A percentile compares a stretch with the other conserved stretches of the same genome.
Conservation (phyloP, 192 early-diverging fungal species). For the Phlyctochytrium arcticum region DNA sequence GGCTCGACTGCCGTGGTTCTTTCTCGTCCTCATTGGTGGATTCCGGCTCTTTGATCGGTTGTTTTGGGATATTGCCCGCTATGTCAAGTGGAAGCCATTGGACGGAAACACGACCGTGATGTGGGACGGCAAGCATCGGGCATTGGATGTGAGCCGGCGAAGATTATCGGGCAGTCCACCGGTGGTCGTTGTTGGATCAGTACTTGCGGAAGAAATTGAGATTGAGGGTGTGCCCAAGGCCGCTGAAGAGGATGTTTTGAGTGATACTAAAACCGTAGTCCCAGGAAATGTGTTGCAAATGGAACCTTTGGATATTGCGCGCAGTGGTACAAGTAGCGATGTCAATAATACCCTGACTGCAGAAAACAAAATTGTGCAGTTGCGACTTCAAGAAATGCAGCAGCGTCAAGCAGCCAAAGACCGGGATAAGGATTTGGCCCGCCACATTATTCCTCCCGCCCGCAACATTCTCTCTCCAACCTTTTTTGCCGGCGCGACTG, state of each 20-base stretch:
- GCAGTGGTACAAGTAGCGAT: too few relatives aligned
- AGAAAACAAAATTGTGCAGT: not conserved
- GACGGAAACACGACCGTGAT: not conserved
- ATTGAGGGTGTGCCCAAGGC: not conserved
- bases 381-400: too few relatives aligned
- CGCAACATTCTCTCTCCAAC: constrained; percentile 5
- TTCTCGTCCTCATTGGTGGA: constrained; percentile 25
- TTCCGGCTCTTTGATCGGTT: constrained; percentile 14
- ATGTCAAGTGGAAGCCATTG: not conserved
- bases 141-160: not conserved
- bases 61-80: not conserved
- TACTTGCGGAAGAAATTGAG: not conserved
- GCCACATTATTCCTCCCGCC: not conserved
- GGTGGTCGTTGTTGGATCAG: not conserved
- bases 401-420: not conserved
- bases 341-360: not conserved
- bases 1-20: constrained; percentile 25
- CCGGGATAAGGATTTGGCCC: not conserved
- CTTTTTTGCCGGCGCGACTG: constrained; percentile 5
- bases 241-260: not conserved
- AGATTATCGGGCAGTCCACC: too few relatives aligned
- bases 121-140: not conserved
- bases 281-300: too few relatives aligned
- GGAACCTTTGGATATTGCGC: too few relatives aligned
- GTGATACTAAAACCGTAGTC: too few relatives aligned